These are phyloP conservation scores for Wickerhamomyces pijperi DNA, from an alignment of 805 yeast genomes.

Conservation along the genomic window DNA sequence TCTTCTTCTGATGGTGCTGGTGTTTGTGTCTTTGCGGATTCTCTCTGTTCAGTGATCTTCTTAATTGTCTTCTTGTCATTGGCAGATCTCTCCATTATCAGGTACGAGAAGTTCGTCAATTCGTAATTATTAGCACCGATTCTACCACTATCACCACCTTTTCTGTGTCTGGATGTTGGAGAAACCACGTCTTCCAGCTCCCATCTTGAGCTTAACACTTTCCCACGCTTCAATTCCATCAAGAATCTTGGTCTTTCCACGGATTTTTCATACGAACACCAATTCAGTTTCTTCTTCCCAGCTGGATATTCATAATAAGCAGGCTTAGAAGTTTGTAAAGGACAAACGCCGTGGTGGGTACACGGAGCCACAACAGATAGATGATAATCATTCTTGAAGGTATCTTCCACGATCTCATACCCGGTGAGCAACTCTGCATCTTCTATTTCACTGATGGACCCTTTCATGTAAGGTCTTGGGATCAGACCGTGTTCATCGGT, in stretches of 20 bases:
- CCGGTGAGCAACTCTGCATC: constrained; percentile 27
- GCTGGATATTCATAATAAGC: constrained; percentile 43
- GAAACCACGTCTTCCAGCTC: constrained; percentile 24
- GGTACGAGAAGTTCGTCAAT: constrained; percentile 59
- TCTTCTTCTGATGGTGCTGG: constrained; percentile 28
- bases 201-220: constrained; percentile 66
- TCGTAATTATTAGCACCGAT: constrained; percentile 63
- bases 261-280: constrained; percentile 65
- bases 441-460: constrained; percentile 25
- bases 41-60: constrained; percentile 30
- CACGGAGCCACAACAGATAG: constrained; percentile 80
- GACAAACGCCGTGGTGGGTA: constrained; percentile 77
- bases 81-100: constrained; percentile 52
- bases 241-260: constrained; percentile 70
- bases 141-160: constrained; percentile 48
- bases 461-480: constrained; percentile 58
- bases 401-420: constrained; percentile 4
- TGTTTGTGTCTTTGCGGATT: constrained; percentile 13
- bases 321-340: constrained; percentile 72
- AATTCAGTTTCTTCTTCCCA: constrained; percentile 46
- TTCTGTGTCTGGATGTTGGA: constrained; percentile 39
- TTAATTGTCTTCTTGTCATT: constrained; percentile 30
- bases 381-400: constrained; percentile 26
- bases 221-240: constrained; percentile 81
- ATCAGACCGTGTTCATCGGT: constrained; percentile 45